Evolutionary conservation across 352 stramenopile species (phyloP).

Genomic region (Pythium inflatum): DNA sequence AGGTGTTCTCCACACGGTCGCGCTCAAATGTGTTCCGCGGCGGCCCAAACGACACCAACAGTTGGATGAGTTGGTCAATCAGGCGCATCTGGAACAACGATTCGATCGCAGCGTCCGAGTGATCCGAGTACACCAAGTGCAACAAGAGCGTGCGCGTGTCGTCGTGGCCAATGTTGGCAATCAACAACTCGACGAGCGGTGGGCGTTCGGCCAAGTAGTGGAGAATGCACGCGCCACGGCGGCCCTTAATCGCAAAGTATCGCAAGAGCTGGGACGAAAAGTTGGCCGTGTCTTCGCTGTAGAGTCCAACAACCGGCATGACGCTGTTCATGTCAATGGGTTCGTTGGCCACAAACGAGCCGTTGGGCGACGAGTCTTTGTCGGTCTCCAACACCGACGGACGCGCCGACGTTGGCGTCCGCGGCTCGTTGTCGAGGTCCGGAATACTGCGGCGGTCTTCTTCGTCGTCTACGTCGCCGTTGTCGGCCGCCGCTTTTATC

Average conservation of each 20-base stretch:
- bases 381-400: conserved; percentile 18
- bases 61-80: conserved; percentile 79
- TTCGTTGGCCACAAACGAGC: conserved; percentile 34
- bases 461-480: conserved; percentile 13
- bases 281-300: conserved; percentile 76
- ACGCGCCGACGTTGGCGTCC: conserved; percentile 28
- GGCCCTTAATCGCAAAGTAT: conserved; percentile 78
- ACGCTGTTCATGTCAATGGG: neutral
- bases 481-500: conserved; percentile 10
- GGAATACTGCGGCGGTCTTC: conserved; percentile 30
- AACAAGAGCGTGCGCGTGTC: conserved; percentile 78
- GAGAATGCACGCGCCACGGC: conserved; percentile 81
- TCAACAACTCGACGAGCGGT: conserved; percentile 66
- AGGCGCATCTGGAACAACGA: conserved; percentile 73
- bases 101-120: conserved; percentile 75
- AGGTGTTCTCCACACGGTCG: conserved; percentile 82
- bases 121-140: conserved; percentile 84
- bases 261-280: conserved; percentile 81
- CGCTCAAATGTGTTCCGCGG: conserved; percentile 75
- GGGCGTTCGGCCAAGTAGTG: conserved; percentile 65
- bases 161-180: conserved; percentile 83
- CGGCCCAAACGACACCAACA: conserved; percentile 72
- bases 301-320: conserved; percentile 56
- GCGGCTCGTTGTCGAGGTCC: conserved; percentile 22
- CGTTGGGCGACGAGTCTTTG: conserved; percentile 24